Percentiles rank a stretch among this genome's conserved stretches.
Evolutionary conservation across 2,329 filamentous ascomycete genomes (phyloP).

Genomic region (Ophiostoma ips): DNA sequence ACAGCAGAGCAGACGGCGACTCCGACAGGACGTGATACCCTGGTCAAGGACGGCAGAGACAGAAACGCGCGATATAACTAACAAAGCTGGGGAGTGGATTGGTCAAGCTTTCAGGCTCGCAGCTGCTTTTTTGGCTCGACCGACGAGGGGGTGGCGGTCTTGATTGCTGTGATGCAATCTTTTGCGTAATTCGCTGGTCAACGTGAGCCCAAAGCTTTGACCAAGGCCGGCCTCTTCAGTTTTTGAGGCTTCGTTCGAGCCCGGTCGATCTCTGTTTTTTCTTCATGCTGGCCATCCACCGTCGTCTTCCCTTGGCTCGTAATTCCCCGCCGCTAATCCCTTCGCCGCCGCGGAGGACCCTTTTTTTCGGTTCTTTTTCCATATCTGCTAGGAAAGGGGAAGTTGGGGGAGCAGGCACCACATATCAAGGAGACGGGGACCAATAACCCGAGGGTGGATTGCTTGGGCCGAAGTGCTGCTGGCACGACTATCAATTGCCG

Average conservation of each 20-base stretch:
- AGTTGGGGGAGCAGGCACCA: background rate
- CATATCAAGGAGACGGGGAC: background rate
- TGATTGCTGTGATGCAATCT: conserved; percentile 7
- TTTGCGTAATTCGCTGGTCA: conserved; percentile 6
- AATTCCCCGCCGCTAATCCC: background rate
- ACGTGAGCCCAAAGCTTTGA: too few relatives aligned
- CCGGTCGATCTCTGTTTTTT: background rate
- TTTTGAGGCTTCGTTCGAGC: background rate
- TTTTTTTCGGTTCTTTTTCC: background rate
- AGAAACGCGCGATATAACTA: background rate
- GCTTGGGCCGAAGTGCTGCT: background rate
- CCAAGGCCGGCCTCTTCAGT: too few relatives aligned
- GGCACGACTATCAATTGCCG: too few relatives aligned
- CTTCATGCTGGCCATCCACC: background rate
- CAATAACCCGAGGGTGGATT: background rate
- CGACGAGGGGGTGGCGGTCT: conserved; percentile 5
- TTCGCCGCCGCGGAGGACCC: background rate
- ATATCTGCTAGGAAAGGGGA: background rate
- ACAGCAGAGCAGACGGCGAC: conserved; percentile 3
- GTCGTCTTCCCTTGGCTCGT: too few relatives aligned
- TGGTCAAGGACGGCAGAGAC: background rate
- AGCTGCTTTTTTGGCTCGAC: conserved; percentile 8
- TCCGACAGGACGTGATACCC: conserved; percentile 1
- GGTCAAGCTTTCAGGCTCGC: too few relatives aligned
- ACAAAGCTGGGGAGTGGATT: background rate